Conservation (phyloP, 495 filamentous ascomycete genomes). For the Filosporella fistucella region DNA sequence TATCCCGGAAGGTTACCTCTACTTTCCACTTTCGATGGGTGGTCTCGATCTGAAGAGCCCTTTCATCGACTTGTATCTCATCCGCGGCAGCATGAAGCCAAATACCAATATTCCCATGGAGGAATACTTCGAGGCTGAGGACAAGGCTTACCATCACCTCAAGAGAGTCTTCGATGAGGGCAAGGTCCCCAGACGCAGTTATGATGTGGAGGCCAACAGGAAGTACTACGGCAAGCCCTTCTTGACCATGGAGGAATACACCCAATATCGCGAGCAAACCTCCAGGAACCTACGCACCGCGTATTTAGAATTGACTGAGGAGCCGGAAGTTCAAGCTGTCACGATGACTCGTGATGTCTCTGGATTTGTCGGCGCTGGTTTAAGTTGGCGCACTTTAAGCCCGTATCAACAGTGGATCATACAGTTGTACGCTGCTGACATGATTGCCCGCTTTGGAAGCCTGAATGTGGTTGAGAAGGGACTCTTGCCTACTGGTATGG, state of each 20-base stretch:
- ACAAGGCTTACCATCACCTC: constrained; percentile 35
- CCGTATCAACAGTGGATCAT: constrained; percentile 61
- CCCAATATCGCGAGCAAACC: constrained; percentile 40
- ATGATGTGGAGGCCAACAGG: constrained; percentile 17
- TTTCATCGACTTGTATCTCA: constrained; percentile 46
- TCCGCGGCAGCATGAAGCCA: constrained; percentile 44
- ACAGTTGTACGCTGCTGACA: constrained; percentile 52
- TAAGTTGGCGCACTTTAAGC: constrained; percentile 37
- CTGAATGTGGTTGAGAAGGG: constrained; percentile 55
- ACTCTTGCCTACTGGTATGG: constrained; percentile 57
- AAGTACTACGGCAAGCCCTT: constrained; percentile 31
- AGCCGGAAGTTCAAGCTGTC: constrained; percentile 1
- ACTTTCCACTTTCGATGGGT: constrained; percentile 55
- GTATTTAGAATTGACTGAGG: constrained; percentile 1
- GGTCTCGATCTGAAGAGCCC: constrained; percentile 51
- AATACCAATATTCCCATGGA: constrained; percentile 39
- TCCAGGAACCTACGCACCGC: constrained; percentile 1
- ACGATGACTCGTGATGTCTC: not conserved
- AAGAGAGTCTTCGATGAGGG: constrained; percentile 40
- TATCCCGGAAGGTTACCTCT: constrained; percentile 63
- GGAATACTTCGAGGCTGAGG: constrained; percentile 36
- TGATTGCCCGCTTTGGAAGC: constrained; percentile 53
- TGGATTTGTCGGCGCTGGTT: constrained; percentile 1
- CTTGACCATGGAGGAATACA: constrained; percentile 50
- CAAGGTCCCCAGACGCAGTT: not conserved